Evolutionary conservation across 805 yeast species (phyloP).

Genomic region (Scheffersomyces ergatensis): DNA sequence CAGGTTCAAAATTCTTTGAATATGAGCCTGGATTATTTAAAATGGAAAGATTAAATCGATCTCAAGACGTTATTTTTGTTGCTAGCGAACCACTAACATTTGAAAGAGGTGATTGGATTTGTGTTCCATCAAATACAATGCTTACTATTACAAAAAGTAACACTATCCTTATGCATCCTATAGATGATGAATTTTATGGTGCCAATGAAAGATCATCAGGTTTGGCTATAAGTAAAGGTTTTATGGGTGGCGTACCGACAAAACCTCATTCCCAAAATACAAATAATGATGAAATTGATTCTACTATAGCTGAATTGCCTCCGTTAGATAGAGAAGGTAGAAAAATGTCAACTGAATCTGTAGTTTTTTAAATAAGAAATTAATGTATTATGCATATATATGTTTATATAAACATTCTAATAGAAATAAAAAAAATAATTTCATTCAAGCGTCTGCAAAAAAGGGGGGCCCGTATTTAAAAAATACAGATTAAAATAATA

Average conservation of each 20-base stretch:
- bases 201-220: slow-evolving; percentile 69
- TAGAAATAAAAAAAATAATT: background rate
- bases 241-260: slow-evolving; percentile 87
- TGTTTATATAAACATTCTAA: slow-evolving; percentile 1
- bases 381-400: background rate
- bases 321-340: slow-evolving; percentile 39
- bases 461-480: no score
- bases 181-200: slow-evolving; percentile 82
- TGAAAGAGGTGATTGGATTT: slow-evolving; percentile 96
- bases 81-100: slow-evolving; percentile 96
- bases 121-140: slow-evolving; percentile 90
- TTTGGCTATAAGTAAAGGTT: slow-evolving; percentile 86
- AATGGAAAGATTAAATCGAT: slow-evolving; percentile 90
- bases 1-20: slow-evolving; percentile 90
- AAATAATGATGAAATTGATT: slow-evolving; percentile 15
- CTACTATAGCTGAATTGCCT: slow-evolving; percentile 26
- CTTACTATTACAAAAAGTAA: slow-evolving; percentile 74
- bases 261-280: slow-evolving; percentile 25
- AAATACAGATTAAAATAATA: no score
- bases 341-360: slow-evolving; percentile 9
- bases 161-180: slow-evolving; percentile 88
- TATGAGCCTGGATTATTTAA: slow-evolving; percentile 87
- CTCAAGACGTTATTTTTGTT: slow-evolving; percentile 93
- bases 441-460: no score
- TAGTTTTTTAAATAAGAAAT: slow-evolving; percentile 1